Evolutionary conservation across 169 alveolate species (phyloP).

Genomic region (Perkinsus chesapeaki): DNA sequence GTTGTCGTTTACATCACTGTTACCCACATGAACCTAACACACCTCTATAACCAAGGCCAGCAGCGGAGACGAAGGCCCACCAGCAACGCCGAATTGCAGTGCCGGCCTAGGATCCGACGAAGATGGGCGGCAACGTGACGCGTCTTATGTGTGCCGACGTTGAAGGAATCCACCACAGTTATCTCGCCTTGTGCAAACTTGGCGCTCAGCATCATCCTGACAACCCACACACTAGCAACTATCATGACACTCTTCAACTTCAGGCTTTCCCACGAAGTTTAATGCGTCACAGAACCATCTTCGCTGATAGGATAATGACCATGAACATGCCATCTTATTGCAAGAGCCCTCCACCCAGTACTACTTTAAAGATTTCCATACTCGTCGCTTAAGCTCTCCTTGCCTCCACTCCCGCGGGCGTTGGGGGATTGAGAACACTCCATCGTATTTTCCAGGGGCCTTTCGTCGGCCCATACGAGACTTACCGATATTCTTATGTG

Average conservation of each 20-base stretch:
- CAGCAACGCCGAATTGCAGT: constrained; percentile 65
- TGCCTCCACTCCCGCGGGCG: constrained; percentile 63
- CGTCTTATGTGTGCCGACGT: constrained; percentile 64
- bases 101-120: constrained; percentile 50
- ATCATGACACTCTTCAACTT: no score
- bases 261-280: no score
- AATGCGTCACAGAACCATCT: no score
- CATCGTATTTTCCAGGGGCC: constrained; percentile 64
- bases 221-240: constrained; percentile 44
- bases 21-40: constrained; percentile 46
- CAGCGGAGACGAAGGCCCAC: constrained; percentile 13
- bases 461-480: constrained; percentile 75
- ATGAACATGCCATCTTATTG: no score
- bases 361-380: neutral
- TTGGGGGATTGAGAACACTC: constrained; percentile 67
- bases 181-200: constrained; percentile 74
- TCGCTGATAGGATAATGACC: no score
- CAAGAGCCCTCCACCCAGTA: neutral
- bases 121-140: constrained; percentile 57
- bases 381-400: constrained; percentile 48
- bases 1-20: constrained; percentile 62
- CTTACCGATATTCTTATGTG: constrained; percentile 61
- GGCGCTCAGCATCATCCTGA: constrained; percentile 64
- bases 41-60: neutral
- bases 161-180: constrained; percentile 62